phyloP scores from a whole-genome alignment of 2,329 filamentous ascomycete species.

The Sporothrix brasiliensis region DNA sequence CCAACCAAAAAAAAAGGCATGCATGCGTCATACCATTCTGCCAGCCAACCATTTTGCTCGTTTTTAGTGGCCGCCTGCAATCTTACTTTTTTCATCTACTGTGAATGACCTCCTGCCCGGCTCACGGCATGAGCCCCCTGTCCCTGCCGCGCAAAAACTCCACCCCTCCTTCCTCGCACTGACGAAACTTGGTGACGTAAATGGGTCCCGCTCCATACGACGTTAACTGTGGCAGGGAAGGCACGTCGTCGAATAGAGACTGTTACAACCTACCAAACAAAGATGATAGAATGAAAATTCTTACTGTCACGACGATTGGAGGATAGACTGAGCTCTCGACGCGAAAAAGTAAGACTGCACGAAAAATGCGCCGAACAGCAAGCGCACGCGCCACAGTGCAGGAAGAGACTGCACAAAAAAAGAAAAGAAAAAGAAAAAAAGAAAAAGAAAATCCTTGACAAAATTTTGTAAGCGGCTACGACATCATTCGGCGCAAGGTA shows the following conservation, averaged over 20 bases:
- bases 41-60: not conserved
- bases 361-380: not conserved
- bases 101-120: not conserved
- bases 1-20: too few relatives aligned
- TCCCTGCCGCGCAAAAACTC: not conserved
- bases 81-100: not conserved
- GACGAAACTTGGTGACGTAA: not conserved
- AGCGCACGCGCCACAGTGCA: conserved; percentile 6
- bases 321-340: not conserved
- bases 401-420: not conserved
- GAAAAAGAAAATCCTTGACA: too few relatives aligned
- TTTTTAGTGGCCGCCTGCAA: not conserved
- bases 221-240: not conserved
- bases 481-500: not conserved
- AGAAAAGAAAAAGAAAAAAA: too few relatives aligned
- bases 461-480: not conserved
- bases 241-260: not conserved
- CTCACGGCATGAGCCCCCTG: not conserved
- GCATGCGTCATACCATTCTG: not conserved
- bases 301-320: conserved; percentile 3
- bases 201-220: not conserved
- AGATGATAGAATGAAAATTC: not conserved
- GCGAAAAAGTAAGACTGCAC: not conserved
- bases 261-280: not conserved
- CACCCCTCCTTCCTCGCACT: not conserved